Conservation (phyloP, 257 asterid genomes). For the Echium plantagineum region DNA sequence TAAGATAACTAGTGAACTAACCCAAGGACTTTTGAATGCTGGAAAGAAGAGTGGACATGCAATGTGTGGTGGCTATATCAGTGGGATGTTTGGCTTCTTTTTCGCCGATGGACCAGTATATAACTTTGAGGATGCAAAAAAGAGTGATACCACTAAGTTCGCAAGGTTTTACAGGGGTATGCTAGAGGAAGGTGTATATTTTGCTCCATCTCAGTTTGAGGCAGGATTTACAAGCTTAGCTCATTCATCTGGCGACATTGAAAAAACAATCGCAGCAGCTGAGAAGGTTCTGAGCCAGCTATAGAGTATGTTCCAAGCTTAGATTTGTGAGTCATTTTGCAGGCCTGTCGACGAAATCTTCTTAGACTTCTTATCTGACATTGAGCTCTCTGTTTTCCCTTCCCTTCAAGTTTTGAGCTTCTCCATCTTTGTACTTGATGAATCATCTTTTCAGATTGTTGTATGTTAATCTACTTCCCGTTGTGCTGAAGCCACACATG, state of each 20-base stretch:
- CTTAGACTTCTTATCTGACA: background rate
- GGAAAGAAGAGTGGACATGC: constrained; percentile 94
- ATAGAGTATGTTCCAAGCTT: constrained; percentile 10
- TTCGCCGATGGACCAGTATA: constrained; percentile 78
- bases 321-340: background rate
- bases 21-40: constrained; percentile 55
- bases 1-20: constrained; percentile 60
- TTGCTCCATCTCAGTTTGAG: constrained; percentile 96
- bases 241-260: constrained; percentile 69
- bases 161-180: constrained; percentile 68
- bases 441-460: background rate
- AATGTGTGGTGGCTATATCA: constrained; percentile 69
- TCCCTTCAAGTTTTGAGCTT: background rate
- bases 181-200: constrained; percentile 93
- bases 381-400: background rate
- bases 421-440: background rate
- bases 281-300: constrained; percentile 62
- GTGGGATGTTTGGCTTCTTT: constrained; percentile 95
- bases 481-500: no score
- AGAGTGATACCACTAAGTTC: constrained; percentile 73
- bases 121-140: constrained; percentile 82
- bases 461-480: no score
- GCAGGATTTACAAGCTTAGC: constrained; percentile 94
- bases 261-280: constrained; percentile 76
- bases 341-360: background rate